Base-by-base conservation (phyloP, 192 early-diverging fungal genomes). In the Podila minutissima region DNA sequence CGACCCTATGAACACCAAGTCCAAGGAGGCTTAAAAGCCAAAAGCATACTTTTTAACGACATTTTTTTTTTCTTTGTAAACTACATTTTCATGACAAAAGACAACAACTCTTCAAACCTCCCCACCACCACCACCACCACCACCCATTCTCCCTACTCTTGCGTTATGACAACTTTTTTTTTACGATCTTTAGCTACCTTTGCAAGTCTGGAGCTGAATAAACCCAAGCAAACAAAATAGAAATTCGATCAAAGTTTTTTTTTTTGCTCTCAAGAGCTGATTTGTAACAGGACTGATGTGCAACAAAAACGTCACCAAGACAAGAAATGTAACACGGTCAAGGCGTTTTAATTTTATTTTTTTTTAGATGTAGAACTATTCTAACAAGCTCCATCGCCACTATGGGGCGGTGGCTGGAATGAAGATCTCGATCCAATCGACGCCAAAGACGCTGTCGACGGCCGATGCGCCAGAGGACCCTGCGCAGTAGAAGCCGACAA, bases 1-100 rank as follows among this genome's bases (percentile, higher is more conserved):
- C 35, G 70, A 79, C 51, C 76, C 76, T 20, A 64, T 79, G 76
- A 35, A 72, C 24, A 37, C 61, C 49, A 68, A 72, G 70, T 26
- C 76, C 33, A 79, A 79, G 22, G 70, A 68, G 26, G 70, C 70
- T 49, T 79, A 72, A 64, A n/a, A 8, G 10, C 38, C 38, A 12
- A 24, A 5, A 17, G 10, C 53, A n/a, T 35, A 22, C 3, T 10
- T 10, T 13, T 55, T n/a, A 55, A 17, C 53, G 20, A 24, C 53
- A 5, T 46, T 46, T 33, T 37, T 35, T 20, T 62, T 4, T 19
- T 11, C 20, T 9, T 29, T 24, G 29, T 29, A 62, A 37, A 63
- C 33, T n/a, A 31, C 4, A 46, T 22, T 22, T 33, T 64, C 59
- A 50, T 13, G 10, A 59, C 32, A 69, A 69, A 60, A 37, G 29